Evolutionary conservation across 805 yeast species (phyloP).

Genomic region (Spathaspora arborariae): DNA sequence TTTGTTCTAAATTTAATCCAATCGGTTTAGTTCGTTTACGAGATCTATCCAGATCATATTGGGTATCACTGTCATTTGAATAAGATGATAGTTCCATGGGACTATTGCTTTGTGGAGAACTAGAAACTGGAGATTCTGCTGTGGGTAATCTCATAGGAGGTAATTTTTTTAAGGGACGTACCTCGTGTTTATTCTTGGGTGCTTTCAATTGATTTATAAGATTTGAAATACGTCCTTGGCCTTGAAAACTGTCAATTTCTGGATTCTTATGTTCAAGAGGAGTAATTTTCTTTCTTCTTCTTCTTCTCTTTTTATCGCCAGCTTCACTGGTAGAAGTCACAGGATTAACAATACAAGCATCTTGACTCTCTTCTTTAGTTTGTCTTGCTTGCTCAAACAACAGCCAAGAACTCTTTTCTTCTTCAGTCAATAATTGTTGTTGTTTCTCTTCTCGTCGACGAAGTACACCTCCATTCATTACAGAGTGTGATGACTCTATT

Average conservation of each 20-base stretch:
- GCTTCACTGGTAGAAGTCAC: neutral
- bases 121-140: constrained; percentile 9
- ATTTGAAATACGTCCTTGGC: constrained; percentile 15
- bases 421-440: constrained; percentile 24
- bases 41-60: constrained; percentile 8
- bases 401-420: constrained; percentile 37
- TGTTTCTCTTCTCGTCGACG: constrained; percentile 31
- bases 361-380: constrained; percentile 2
- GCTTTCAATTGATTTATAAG: constrained; percentile 20
- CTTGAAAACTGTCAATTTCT: neutral
- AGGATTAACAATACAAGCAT: neutral
- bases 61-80: constrained; percentile 10
- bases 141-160: neutral
- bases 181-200: neutral
- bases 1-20: constrained; percentile 40
- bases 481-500: constrained; percentile 10
- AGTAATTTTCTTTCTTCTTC: constrained; percentile 9
- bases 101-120: constrained; percentile 9
- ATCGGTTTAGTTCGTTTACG: constrained; percentile 3
- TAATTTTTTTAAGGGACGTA: neutral
- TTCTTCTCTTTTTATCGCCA: constrained; percentile 8
- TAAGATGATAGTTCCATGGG: constrained; percentile 8
- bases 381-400: constrained; percentile 27
- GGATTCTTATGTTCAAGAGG: constrained; percentile 2
- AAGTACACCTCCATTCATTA: constrained; percentile 37